A percentile compares a stretch with the other conserved stretches of the same genome.
phyloP scores from a whole-genome alignment of 2,329 filamentous ascomycete genomes.

The Microcyclospora pomicola region DNA sequence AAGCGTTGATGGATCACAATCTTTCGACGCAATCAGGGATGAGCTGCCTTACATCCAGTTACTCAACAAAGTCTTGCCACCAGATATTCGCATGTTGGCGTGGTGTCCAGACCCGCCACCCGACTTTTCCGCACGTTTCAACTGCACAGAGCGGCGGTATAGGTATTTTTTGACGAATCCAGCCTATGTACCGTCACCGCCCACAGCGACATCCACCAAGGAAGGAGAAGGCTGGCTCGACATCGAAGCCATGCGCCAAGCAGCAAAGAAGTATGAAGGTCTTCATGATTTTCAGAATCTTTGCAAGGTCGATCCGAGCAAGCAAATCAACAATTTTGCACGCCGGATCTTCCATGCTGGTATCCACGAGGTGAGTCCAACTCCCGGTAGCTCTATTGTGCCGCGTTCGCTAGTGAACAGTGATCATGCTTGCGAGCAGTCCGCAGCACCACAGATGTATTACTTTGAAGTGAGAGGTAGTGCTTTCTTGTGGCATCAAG shows the following conservation, averaged over 20 bases:
- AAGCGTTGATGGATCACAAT: constrained; percentile 2
- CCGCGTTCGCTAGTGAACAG: not conserved
- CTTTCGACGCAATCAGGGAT: constrained; percentile 56
- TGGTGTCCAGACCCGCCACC: constrained; percentile 77
- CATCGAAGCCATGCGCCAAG: constrained; percentile 71
- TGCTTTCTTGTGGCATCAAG: constrained; percentile 96
- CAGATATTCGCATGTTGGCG: constrained; percentile 78
- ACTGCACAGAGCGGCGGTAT: constrained; percentile 81
- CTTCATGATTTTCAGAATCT: constrained; percentile 92
- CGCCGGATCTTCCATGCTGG: constrained; percentile 67
- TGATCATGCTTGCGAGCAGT: not conserved
- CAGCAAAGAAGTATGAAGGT: constrained; percentile 67
- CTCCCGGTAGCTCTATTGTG: not conserved
- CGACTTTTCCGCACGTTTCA: constrained; percentile 81
- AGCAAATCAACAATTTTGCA: constrained; percentile 75
- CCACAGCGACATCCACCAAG: not conserved
- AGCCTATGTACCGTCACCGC: constrained; percentile 56
- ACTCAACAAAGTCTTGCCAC: constrained; percentile 75
- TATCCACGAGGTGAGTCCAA: constrained; percentile 50
- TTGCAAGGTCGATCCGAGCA: constrained; percentile 81
- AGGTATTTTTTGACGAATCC: constrained; percentile 97
- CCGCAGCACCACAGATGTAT: constrained; percentile 52
- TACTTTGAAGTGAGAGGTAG: constrained; percentile 79
- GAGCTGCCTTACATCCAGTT: constrained; percentile 74
- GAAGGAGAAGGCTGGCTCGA: constrained; percentile 61